Evolutionary conservation across 208 protist species (phyloP), one percentile per base, ranked within the genome.

Genomic region (Trypanosoma vivax): DNA sequence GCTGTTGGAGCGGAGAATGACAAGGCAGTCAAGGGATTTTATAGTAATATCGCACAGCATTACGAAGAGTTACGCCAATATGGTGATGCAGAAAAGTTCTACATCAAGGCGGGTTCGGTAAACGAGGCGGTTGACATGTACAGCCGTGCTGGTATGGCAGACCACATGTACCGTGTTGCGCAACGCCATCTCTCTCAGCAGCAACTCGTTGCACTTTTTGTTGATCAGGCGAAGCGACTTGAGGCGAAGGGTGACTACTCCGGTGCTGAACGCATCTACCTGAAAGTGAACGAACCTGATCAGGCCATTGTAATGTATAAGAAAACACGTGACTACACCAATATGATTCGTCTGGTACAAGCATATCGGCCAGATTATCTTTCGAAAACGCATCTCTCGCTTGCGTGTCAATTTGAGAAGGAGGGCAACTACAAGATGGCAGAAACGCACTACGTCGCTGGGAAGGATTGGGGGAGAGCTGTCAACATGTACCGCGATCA

Each of bases 401-500:
- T 99, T 14, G 97, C 84, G 9, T 56, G 92, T 57, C 92, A 98
- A 79, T 90, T 98, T 54, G 94, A 97, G 73, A 95, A 93, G 59
- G 96, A 98, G 73, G 76, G 76, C 23, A 88, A 96, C 58, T 77
- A 91, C 53, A 94, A 95, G 66, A 65, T 81, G 29, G 95, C 96
- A 9, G 96, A 98, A 79, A 76, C 88, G 52, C 92, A 98, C 69
- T 98, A 92, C 74, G 79, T 97, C 13, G 81, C 75, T 19, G 88
- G 83, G 45, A 95, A 95, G 72, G 85, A 98, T 69, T 98, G 95
- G 96, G 95, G 96, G 57, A 65, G 85, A 3, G 97, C 96, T 21
- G 91, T 97, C 16, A 96, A 97, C 62, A 99, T 99, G 97, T 99
- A 99, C 85, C 78, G 95, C 45, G 90, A 92, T 41, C 75, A 72